These are phyloP conservation scores for Lipomyces yamanashiensis DNA, from an alignment of 805 yeast species.

Conservation along the genomic window DNA sequence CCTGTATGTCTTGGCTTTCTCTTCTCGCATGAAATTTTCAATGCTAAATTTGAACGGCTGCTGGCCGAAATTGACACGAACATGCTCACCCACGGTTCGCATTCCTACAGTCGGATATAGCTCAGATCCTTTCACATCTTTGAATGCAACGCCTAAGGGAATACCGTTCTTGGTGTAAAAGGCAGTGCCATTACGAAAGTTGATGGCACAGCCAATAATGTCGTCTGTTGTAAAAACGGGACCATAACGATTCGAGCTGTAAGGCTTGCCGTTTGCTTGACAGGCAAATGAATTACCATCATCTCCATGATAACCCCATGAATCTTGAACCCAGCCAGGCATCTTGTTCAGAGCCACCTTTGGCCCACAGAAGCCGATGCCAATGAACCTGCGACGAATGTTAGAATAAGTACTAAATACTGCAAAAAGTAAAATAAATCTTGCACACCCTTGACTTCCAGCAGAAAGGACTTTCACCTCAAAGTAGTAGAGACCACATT, in stretches of 20 bases:
- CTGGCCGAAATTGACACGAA: constrained; percentile 58
- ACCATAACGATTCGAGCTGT: constrained; percentile 41
- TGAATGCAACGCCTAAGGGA: constrained; percentile 59
- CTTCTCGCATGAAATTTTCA: constrained; percentile 50
- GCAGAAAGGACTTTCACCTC: constrained; percentile 52
- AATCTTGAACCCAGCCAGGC: constrained; percentile 55
- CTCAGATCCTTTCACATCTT: constrained; percentile 44
- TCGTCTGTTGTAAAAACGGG: constrained; percentile 62
- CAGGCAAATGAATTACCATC: constrained; percentile 53
- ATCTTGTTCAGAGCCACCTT: constrained; percentile 45
- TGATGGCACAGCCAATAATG: constrained; percentile 81
- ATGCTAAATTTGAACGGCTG: constrained; percentile 65
- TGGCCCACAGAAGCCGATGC: constrained; percentile 53
- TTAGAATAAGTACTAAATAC: constrained; percentile 12
- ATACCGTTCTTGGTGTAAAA: constrained; percentile 87
- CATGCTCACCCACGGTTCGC: constrained; percentile 47
- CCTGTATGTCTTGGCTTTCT: constrained; percentile 27
- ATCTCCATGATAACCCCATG: constrained; percentile 60
- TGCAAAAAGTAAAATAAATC: neutral
- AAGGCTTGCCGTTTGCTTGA: constrained; percentile 48
- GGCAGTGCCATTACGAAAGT: constrained; percentile 63
- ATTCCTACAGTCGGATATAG: constrained; percentile 59
- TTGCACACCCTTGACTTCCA: constrained; percentile 43
- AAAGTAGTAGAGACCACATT: constrained; percentile 56
- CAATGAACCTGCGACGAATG: constrained; percentile 43